Conservation (phyloP, 2,329 filamentous ascomycete genomes). For the Venturia aucupariae region DNA sequence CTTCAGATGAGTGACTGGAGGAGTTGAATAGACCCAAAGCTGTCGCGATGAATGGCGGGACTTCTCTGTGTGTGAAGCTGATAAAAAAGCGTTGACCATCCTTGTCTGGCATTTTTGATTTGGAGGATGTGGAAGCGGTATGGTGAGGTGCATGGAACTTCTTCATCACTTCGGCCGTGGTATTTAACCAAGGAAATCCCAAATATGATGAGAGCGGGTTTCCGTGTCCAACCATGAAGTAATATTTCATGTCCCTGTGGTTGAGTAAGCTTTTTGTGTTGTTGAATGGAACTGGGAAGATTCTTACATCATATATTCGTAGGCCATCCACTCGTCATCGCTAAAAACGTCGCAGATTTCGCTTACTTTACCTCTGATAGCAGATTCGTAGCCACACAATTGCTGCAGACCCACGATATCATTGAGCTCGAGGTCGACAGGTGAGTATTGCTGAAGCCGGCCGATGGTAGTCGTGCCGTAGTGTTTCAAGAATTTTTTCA, state of each 20-base stretch:
- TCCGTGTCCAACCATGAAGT: conserved; percentile 17
- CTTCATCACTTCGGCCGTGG: conserved; percentile 13
- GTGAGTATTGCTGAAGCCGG: conserved; percentile 17
- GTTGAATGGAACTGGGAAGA: neutral
- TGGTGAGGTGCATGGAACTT: conserved; percentile 12
- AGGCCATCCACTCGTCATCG: conserved; percentile 18
- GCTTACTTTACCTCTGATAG: conserved; percentile 16
- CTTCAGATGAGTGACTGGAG: conserved; percentile 14
- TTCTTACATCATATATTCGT: conserved; percentile 16
- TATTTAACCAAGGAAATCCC: conserved; percentile 18
- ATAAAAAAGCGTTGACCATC: conserved; percentile 17
- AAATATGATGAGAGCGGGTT: conserved; percentile 17
- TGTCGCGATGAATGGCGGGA: conserved; percentile 18
- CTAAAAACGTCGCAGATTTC: conserved; percentile 16
- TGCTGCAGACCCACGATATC: conserved; percentile 17
- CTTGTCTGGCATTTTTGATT: neutral
- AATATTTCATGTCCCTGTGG: conserved; percentile 16
- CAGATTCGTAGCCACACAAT: conserved; percentile 18
- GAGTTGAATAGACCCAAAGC: conserved; percentile 18
- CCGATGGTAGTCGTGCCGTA: conserved; percentile 22
- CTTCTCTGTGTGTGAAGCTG: conserved; percentile 18
- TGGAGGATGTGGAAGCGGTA: neutral
- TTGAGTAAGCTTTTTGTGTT: neutral
- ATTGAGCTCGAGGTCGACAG: conserved; percentile 15
- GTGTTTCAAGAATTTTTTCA: conserved; percentile 22